Base-by-base conservation (phyloP, 768 basidiomycete genomes). In the Tulasnella sp. region DNA sequence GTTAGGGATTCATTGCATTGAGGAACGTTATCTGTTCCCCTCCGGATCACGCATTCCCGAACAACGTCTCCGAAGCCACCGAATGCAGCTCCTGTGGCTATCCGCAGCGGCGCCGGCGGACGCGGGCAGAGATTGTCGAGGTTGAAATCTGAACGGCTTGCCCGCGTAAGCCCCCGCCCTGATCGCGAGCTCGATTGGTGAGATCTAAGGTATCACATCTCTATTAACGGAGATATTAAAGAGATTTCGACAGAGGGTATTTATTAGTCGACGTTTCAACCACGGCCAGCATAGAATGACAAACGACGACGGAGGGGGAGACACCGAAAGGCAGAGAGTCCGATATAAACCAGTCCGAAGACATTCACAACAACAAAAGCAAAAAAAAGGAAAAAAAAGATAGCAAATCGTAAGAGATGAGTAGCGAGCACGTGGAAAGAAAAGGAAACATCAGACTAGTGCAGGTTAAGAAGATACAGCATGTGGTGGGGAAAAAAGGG, bases 341-440 rank as follows among this genome's bases (percentile, higher is more conserved):
- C 55, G 55, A 29, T 23, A 57, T 57, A 29, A 57, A n/a, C 20
- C 55, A n/a, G 55, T 57, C 55, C 55, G 23, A 57, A 57, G 55
- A 57, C 55, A 57, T n/a, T 57, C 55, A 57, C n/a, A 57, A 57
- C 55, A 57, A 57, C 55, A 57, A 57, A 23, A n/a, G 39, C 39
- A n/a, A 55, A n/a, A 6, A 55, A 55, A n/a, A n/a, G 51, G 20
- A n/a, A 20, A n/a, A 57, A 29, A 57, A 57, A 57, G 44, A 46
- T 46, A 46, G 23, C 55, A 29, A 51, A 9, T 57, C 55, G 55
- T 57, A 29, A 57, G 23, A 57, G 44, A 55, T 57, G 55, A 57
- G 55, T n/a, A 57, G 55, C 55, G 55, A 57, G 26, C 1, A 23
- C 13, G 26, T n/a, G 55, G 51, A 15, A n/a, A n/a, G 51, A n/a